These are phyloP conservation scores for Penicillium bialowiezense DNA, from an alignment of 495 filamentous ascomycete species.

Conservation along the genomic window DNA sequence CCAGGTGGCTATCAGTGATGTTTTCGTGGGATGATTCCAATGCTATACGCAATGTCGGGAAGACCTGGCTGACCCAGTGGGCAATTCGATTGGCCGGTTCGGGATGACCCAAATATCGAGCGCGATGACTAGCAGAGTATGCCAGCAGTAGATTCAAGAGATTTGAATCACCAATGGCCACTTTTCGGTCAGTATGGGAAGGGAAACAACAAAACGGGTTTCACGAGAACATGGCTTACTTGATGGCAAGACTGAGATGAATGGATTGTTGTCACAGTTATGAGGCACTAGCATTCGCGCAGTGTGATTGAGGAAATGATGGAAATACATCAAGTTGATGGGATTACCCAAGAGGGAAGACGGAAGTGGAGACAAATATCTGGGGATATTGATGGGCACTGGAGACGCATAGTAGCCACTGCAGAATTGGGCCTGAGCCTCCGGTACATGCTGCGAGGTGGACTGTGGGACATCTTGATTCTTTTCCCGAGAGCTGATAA, in stretches of 20 bases:
- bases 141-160: conserved; percentile 76
- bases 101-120: conserved; percentile 67
- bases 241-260: conserved; percentile 65
- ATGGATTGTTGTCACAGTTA: conserved; percentile 72
- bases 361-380: conserved; percentile 63
- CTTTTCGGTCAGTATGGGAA: conserved; percentile 34
- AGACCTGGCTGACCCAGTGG: conserved; percentile 73
- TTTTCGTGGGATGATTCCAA: conserved; percentile 55
- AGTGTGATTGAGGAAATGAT: conserved; percentile 81
- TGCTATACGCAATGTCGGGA: conserved; percentile 67
- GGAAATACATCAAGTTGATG: conserved; percentile 74
- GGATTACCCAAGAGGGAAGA: conserved; percentile 65
- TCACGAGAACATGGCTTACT: conserved; percentile 45
- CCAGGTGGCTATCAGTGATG: conserved; percentile 71
- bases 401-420: conserved; percentile 66
- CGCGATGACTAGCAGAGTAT: conserved; percentile 79
- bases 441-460: conserved; percentile 1
- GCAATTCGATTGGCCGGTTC: conserved; percentile 80
- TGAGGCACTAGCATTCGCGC: conserved; percentile 72
- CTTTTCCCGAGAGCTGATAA: conserved; percentile 22
- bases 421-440: conserved; percentile 12
- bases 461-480: conserved; percentile 8
- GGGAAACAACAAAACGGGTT: not conserved
- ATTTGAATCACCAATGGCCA: conserved; percentile 65
- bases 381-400: conserved; percentile 65